Evolutionary conservation across 257 asterid species (phyloP).

Genomic region (Ballota nigra): DNA sequence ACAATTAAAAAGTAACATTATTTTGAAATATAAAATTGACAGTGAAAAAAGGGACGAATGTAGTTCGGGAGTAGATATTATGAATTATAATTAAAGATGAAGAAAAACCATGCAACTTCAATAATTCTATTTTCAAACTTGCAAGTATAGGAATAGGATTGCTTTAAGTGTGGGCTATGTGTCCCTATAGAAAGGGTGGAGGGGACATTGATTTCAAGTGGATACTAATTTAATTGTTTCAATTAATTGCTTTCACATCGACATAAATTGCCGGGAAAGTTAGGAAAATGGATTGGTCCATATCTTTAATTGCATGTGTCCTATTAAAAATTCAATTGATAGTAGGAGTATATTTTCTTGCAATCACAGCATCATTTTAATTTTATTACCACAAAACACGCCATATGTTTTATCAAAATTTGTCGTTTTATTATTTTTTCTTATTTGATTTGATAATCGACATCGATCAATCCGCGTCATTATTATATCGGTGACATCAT

Average conservation of each 20-base stretch:
- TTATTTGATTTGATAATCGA: no score
- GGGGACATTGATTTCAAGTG: slow-evolving; percentile 25
- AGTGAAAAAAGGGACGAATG: no score
- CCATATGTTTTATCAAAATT: not conserved
- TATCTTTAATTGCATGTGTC: slow-evolving; percentile 24
- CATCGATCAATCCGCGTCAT: no score
- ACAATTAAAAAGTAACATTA: no score
- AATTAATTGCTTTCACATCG: slow-evolving; percentile 35
- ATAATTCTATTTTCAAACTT: not conserved
- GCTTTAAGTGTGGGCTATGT: slow-evolving; percentile 22
- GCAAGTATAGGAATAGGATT: not conserved
- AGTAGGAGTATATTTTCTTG: not conserved
- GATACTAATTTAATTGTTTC: slow-evolving; percentile 11
- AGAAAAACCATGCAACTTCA: not conserved
- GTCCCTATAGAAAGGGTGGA: not conserved
- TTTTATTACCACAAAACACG: not conserved
- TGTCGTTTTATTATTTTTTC: not conserved
- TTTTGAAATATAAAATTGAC: no score
- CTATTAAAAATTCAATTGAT: slow-evolving; percentile 2
- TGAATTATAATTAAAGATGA: slow-evolving; percentile 3
- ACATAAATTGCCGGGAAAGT: slow-evolving; percentile 41
- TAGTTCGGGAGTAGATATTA: not conserved
- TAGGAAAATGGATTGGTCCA: slow-evolving; percentile 28
- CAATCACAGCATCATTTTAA: not conserved
- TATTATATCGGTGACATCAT: no score